Base-by-base conservation (phyloP, 129 eudicot species). In the Mikania micrantha region DNA sequence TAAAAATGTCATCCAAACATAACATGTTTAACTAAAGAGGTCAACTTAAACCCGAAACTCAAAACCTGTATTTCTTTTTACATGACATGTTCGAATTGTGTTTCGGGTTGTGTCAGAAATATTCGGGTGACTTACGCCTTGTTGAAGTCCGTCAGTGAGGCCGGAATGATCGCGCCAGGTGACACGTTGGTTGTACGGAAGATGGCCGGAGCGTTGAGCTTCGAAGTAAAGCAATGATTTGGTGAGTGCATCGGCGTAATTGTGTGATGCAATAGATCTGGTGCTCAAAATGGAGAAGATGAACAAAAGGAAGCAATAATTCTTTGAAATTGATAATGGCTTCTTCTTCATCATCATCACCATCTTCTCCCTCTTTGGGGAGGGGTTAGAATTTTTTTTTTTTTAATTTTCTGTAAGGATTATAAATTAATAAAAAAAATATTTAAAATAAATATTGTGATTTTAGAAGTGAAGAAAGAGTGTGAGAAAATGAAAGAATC, bases 181-280 rank as follows among this genome's bases (percentile, higher is more conserved):
- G 82, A 88, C 91, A 7, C 98, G 81, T 57, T 91, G 98, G 69
- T 85, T 85, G 82, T 91, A 79, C 7, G 97, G 97, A 7, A 91
- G 77, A 17, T 87, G 94, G 64, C 97, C 97, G 50, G 97, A 91
- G 45, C 97, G 93, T 62, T 91, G 98, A 0, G 96, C 94, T 78
- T 91, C 97, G 63, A 91, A 91, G 82, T 91, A 91, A 5, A 91
- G 77, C 28, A 91, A 83, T 34, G 85, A 81, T 77, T 91, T 88
- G 2, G 82, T 59, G 54, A 91, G 85, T 9, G 98, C 98, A 9
- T 85, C 95, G 2, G 85, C 68, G 52, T 91, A 91, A 61, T 91
- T 73, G 40, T 75, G 82, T 19, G 83, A 70, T 24, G 60, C 68
- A 4, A 62, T 53, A 5, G 61, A 64, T 32, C 27, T 60, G 27